Base-by-base conservation (phyloP, 73 alveolate genomes). In the Blepharisma japonicum region DNA sequence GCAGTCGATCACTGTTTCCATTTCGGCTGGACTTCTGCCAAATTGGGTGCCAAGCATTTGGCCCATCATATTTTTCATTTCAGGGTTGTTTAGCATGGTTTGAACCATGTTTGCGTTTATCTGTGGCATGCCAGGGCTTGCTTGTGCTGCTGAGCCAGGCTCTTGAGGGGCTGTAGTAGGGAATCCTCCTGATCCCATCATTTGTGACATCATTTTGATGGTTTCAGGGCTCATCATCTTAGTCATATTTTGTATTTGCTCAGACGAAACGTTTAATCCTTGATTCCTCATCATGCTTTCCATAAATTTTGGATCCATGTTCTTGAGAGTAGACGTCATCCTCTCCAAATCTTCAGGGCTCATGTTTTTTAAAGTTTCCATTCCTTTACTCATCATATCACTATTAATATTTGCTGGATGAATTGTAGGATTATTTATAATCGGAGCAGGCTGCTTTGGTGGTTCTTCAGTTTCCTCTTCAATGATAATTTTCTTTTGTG, bases 81-180 rank as follows among this genome's bases (percentile, higher is more conserved):
- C 74, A 20, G 74, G 74, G 46, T 61, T 61, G 47, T 61, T 61
- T 61, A 61, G 46, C 74, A 61, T 61, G 11, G 74, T 14, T 61
- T n/a, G 18, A 3, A 32, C 42, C 42, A 32, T 32, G 42, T 32
- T 32, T 32, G 42, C 42, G 42, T 32, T 32, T 25, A 61, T 61
- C 2, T 61, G 47, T 5, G 47, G 74, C 14, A 14, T 53, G 23
- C 27, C 39, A 20, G 74, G 49, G 47, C 5, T 25, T 8, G 47
- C 39, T 20, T 14, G 6, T 61, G 38, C 47, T 61, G 39, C n/a
- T 14, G 74, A 61, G 74, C 18, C 23, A 14, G 46, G 11, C 14
- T n/a, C 48, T 9, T 25, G 47, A 2, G 74, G 47, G 48, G 74
- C 39, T 2, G 38, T 5, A 25, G 74, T 14, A 14, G 49, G 74